These are phyloP conservation scores for Coffea humblotiana DNA, from an alignment of 305 asterid species.

Conservation along the genomic window DNA sequence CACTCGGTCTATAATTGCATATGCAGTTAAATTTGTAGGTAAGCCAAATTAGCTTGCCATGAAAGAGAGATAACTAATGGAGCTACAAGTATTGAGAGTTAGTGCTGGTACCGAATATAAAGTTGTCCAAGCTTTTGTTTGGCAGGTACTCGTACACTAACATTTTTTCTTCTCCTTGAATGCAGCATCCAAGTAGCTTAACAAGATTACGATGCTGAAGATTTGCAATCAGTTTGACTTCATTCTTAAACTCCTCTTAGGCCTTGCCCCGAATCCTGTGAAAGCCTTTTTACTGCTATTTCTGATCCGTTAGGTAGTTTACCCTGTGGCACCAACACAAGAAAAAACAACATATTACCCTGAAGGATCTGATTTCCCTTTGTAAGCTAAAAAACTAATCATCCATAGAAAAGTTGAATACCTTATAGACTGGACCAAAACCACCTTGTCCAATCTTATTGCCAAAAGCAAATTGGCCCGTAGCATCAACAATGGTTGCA, in stretches of 20 bases:
- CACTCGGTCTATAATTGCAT: constrained; percentile 34
- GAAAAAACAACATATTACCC: background rate
- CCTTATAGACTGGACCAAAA: constrained; percentile 53
- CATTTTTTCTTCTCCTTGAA: constrained; percentile 80
- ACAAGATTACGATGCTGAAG: constrained; percentile 86
- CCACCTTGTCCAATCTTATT: constrained; percentile 62
- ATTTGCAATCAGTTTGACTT: constrained; percentile 67
- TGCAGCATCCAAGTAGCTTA: constrained; percentile 74
- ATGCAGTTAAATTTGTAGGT: background rate
- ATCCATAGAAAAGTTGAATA: background rate
- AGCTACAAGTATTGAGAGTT: background rate
- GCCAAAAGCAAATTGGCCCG: constrained; percentile 32
- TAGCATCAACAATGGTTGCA: constrained; percentile 34
- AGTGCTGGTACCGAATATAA: constrained; percentile 57
- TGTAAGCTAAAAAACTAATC: background rate
- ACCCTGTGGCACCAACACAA: constrained; percentile 41
- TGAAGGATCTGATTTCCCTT: constrained; percentile 27
- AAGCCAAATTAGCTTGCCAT: background rate
- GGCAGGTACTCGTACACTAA: constrained; percentile 80
- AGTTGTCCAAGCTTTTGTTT: constrained; percentile 70
- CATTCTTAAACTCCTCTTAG: constrained; percentile 81
- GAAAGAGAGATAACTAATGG: background rate
- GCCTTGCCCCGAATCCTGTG: constrained; percentile 79
- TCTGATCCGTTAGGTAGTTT: constrained; percentile 53
- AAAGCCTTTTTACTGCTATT: constrained; percentile 82